Conservation (phyloP, 768 basidiomycete species). For the Tricholoma terreum region DNA sequence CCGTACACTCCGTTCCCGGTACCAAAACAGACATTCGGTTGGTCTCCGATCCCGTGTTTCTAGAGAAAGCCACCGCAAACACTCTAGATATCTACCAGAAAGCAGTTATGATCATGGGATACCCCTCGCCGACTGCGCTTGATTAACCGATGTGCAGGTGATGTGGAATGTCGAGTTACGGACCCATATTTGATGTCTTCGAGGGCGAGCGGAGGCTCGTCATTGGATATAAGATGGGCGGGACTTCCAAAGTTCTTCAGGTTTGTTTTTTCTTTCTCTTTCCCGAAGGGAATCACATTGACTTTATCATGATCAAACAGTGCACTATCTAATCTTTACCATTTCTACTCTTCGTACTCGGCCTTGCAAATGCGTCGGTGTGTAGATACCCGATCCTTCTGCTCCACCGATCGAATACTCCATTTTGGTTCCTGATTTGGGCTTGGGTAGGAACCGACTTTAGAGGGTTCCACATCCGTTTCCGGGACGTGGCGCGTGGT, state of each 20-base stretch:
- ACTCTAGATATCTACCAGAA: constrained; percentile 91
- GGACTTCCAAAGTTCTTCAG: constrained; percentile 83
- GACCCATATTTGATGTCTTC: constrained; percentile 94
- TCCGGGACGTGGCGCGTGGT: constrained; percentile 97
- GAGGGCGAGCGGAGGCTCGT: constrained; percentile 94
- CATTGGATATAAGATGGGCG: constrained; percentile 96
- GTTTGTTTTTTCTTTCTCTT: constrained; percentile 25
- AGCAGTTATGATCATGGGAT: constrained; percentile 17
- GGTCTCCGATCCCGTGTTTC: no score
- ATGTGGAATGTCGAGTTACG: constrained; percentile 88
- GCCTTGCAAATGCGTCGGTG: constrained; percentile 92
- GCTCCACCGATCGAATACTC: constrained; percentile 91
- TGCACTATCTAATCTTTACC: constrained; percentile 92
- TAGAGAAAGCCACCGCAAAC: constrained; percentile 91
- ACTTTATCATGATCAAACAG: constrained; percentile 32
- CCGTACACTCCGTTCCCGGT: no score
- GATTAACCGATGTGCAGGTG: no score
- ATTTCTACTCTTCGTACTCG: constrained; percentile 95
- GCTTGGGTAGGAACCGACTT: constrained; percentile 71
- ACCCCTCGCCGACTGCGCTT: neutral
- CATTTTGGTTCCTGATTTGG: constrained; percentile 48
- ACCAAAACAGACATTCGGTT: no score
- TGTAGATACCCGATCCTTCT: constrained; percentile 57
- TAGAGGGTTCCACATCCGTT: constrained; percentile 92
- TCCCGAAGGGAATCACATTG: neutral